phyloP scores from a whole-genome alignment of 2,329 filamentous ascomycete species.

The Pseudocercospora macadamiae region DNA sequence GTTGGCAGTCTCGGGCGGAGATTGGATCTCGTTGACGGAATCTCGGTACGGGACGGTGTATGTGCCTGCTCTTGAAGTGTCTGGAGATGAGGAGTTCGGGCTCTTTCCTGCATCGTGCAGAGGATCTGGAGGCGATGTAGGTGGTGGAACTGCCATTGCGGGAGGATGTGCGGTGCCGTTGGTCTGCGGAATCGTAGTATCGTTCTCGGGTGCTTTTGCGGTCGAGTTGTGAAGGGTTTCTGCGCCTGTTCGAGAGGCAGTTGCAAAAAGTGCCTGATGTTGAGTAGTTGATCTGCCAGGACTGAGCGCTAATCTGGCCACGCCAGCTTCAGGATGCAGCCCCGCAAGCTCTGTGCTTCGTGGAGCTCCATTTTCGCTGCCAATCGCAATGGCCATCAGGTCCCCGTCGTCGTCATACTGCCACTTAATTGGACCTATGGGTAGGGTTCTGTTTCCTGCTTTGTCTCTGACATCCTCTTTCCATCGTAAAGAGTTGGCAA shows the following conservation, averaged over 20 bases:
- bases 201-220: slow-evolving; percentile 6
- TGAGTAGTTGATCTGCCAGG: slow-evolving; percentile 28
- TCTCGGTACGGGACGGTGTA: slow-evolving; percentile 32
- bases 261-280: slow-evolving; percentile 24
- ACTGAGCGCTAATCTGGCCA: slow-evolving; percentile 31
- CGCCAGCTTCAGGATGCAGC: slow-evolving; percentile 35
- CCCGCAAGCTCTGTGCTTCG: slow-evolving; percentile 45
- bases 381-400: slow-evolving; percentile 50
- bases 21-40: slow-evolving; percentile 39
- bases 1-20: slow-evolving; percentile 38
- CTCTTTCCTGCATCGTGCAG: slow-evolving; percentile 20
- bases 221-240: slow-evolving; percentile 4
- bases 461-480: slow-evolving; percentile 33
- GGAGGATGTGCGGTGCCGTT: slow-evolving; percentile 10
- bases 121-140: slow-evolving; percentile 9
- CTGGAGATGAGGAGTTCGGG: slow-evolving; percentile 16
- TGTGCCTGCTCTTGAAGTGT: slow-evolving; percentile 26
- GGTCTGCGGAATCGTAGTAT: neutral
- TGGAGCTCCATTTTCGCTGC: slow-evolving; percentile 46
- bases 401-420: slow-evolving; percentile 45
- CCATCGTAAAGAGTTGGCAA: slow-evolving; percentile 49
- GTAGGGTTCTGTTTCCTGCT: slow-evolving; percentile 45
- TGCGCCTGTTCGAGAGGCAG: slow-evolving; percentile 11
- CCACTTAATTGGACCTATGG: slow-evolving; percentile 53
- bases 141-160: slow-evolving; percentile 12